Evolutionary conservation across 192 early-diverging fungal species (phyloP).

Genomic region (Thamnidium elegans): DNA sequence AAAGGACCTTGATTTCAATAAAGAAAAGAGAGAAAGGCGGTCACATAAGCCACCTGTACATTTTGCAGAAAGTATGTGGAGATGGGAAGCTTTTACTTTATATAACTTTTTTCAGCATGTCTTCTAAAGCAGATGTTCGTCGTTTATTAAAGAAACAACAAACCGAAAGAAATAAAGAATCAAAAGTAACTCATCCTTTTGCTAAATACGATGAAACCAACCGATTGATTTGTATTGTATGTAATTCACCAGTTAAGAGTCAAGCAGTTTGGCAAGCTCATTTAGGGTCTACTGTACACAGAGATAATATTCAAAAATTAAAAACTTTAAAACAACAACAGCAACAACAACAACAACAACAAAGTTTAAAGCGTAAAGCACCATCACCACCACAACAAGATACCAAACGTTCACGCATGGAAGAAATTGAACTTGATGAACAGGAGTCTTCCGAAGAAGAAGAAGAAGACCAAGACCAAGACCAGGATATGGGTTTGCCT

Average conservation of each 20-base stretch:
- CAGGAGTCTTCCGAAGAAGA: conserved; percentile 10
- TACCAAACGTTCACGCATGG: conserved; percentile 25
- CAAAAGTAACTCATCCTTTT: conserved; percentile 44
- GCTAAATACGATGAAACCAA: conserved; percentile 50
- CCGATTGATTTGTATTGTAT: conserved; percentile 45
- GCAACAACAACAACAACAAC: conserved; percentile 17
- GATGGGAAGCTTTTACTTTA: neutral
- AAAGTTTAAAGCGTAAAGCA: conserved; percentile 26
- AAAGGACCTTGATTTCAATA: neutral
- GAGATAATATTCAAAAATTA: conserved; percentile 44
- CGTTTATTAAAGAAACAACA: conserved; percentile 31
- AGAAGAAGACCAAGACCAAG: conserved; percentile 23
- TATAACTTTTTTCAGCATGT: neutral
- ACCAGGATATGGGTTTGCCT: conserved; percentile 31
- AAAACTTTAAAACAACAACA: conserved; percentile 43
- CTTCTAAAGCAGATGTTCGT: conserved; percentile 22
- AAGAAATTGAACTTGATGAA: conserved; percentile 2
- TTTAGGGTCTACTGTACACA: conserved; percentile 41
- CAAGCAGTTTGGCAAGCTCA: conserved; percentile 49
- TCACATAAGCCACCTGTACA: neutral
- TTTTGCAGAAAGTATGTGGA: neutral
- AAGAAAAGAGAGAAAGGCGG: neutral
- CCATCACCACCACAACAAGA: conserved; percentile 19
- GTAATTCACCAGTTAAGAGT: conserved; percentile 36
- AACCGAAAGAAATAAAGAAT: conserved; percentile 21